Evolutionary conservation across 2,329 filamentous ascomycete genomes (phyloP), one percentile per base, ranked within the genome.

Genomic region (Zasmidium citrigriseum): DNA sequence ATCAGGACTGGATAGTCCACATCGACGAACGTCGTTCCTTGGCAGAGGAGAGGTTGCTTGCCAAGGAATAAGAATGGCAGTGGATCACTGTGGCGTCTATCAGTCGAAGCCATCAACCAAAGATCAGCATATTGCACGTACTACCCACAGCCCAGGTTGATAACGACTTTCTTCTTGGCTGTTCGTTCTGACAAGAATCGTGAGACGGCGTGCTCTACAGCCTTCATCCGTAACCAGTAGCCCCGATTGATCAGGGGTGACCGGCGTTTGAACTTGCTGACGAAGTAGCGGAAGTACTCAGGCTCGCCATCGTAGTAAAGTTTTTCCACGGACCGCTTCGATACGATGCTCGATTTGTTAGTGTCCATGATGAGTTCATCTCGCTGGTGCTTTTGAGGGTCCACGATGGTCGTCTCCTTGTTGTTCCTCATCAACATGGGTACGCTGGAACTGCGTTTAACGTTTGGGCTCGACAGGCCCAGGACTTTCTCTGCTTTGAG

Each of bases 111-210:
- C 20, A 25, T 34, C 51, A n/a, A 49, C 20, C 46, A 49, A 22
- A 38, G 20, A 54, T 20, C 21, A 22, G 21, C n/a, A n/a, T n/a
- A 46, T 34, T 16, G 4, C 45, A 85, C 76, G 45, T 68, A 93
- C 91, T 91, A 96, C 73, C 93, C 93, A 79, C 91, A 96, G 22
- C 93, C 92, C 34, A 96, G 77, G 70, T 96, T 96, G 48, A 96
- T 80, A 11, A 96, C 81, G 3, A 93, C 81, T 72, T 91, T 96
- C 41, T 75, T 76, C 62, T 83, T 87, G 27, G 79, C 78, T 18
- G 78, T 75, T 7, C 80, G 70, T 55, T 78, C 77, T 59, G 81
- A 75, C n/a, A 96, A 79, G 66, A 96, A 96, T n/a, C 83, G 79
- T 20, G 83, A 82, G 18, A 96, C 86, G 4, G 87, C 82, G 61